Evolutionary conservation across 352 stramenopile species (phyloP), one percentile per base, ranked within the genome.

Genomic region (Phytophthora lateralis): DNA sequence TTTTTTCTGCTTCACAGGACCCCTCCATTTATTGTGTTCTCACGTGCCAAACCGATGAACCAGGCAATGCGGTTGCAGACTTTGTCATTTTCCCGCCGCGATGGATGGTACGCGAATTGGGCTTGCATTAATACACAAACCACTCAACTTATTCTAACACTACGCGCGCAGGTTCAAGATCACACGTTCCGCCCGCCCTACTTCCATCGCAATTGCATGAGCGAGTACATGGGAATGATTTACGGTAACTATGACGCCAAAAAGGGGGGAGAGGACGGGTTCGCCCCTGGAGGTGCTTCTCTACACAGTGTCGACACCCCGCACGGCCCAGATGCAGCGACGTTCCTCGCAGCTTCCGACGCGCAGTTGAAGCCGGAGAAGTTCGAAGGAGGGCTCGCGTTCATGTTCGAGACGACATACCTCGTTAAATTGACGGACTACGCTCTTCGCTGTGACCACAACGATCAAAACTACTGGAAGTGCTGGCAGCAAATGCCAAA

Each of bases 161-260:
- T 14, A 21, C 10, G 15, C 63, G 1, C 11, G 2, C 43, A 78
- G 69, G 70, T 86, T 46, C 95, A 95, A 69, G 88, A 97, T 46
- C 80, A 98, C 69, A 98, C 96, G 21, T 96, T 94, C 69, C 89
- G 94, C 7, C 94, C 93, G 34, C 91, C 92, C 1, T 98, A 95
- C 74, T 98, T 98, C 70, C 97, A 99, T 72, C 88, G 96, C 47
- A 99, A 99, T 80, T 95, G 82, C 59, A 99, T 99, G 96, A 95
- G 84, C 18, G 96, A 99, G 80, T 99, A 97, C 71, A 99, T 99
- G 97, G 97, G 97, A 44, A 97, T 99, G 80, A 93, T 99, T 60
- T 94, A 94, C 61, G 97, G 96, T 42, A 83, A 82, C 45, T 99
- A 99, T 68, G 97, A 99, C 60, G 97, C 95, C 46, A 99, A 99